Conservation (phyloP, 352 stramenopile genomes). For the Globisporangium canariense region DNA sequence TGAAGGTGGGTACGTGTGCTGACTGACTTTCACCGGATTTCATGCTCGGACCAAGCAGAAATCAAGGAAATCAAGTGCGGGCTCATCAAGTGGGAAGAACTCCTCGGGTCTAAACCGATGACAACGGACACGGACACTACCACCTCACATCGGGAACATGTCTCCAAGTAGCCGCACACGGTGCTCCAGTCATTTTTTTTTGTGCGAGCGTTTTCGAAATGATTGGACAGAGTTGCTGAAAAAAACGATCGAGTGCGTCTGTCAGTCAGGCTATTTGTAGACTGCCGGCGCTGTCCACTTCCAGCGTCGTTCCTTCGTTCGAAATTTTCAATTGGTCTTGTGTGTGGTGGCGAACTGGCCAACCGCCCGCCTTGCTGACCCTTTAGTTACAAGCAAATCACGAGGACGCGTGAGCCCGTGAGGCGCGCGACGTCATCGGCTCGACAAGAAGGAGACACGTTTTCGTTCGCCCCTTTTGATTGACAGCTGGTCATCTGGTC, state of each 20-base stretch:
- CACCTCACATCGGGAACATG: no score
- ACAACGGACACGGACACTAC: not conserved
- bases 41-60: not conserved
- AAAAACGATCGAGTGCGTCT: not conserved
- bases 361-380: no score
- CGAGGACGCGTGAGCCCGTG: not conserved
- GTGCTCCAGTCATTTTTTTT: no score
- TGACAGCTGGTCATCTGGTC: not conserved
- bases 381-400: not conserved
- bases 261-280: constrained; percentile 1
- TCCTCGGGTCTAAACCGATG: not conserved
- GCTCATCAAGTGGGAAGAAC: constrained; percentile 5
- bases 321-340: not conserved
- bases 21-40: constrained; percentile 11
- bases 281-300: not conserved
- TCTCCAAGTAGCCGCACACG: no score
- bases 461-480: not conserved
- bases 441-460: not conserved
- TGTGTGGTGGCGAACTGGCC: not conserved
- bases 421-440: constrained; percentile 6
- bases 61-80: constrained; percentile 11
- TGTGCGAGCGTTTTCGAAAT: not conserved
- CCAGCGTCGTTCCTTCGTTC: not conserved
- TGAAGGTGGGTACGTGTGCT: no score
- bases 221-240: not conserved